These are phyloP conservation scores for Bremia lactucae DNA, from an alignment of 352 stramenopile genomes.

Conservation along the genomic window DNA sequence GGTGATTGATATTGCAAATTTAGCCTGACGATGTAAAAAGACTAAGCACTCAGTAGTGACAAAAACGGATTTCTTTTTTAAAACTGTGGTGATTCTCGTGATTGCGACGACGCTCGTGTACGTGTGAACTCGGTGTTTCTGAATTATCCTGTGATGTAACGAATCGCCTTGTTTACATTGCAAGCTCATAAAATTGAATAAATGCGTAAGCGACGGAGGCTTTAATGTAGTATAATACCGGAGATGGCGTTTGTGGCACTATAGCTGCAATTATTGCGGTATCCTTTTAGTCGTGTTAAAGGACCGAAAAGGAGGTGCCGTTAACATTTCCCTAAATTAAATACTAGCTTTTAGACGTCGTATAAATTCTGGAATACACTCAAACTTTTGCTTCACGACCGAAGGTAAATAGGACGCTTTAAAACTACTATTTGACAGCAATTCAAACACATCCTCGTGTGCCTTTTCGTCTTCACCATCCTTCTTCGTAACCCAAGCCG, in stretches of 20 bases:
- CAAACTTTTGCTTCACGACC: conserved; percentile 33
- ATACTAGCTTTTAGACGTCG: conserved; percentile 21
- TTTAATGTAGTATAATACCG: conserved; percentile 20
- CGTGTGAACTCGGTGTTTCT: no score
- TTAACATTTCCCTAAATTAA: no score
- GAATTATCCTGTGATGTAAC: no score
- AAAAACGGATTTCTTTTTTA: no score
- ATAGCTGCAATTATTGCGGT: conserved; percentile 11
- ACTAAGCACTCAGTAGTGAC: no score
- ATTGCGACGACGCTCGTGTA: no score
- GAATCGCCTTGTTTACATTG: conserved; percentile 29
- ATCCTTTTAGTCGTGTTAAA: neutral
- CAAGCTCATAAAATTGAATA: conserved; percentile 5
- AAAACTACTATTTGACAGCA: conserved; percentile 22
- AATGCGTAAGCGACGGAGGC: conserved; percentile 15
- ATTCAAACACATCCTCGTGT: conserved; percentile 27
- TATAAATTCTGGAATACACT: conserved; percentile 44
- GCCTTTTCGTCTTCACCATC: neutral
- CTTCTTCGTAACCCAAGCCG: conserved; percentile 12
- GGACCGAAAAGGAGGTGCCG: no score
- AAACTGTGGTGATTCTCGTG: no score
- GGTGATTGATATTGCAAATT: no score
- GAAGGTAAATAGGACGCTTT: conserved; percentile 33
- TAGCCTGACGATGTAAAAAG: no score
- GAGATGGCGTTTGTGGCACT: conserved; percentile 23